Conservation (phyloP, 257 asterid genomes). For the Thymus mandschuricus region DNA sequence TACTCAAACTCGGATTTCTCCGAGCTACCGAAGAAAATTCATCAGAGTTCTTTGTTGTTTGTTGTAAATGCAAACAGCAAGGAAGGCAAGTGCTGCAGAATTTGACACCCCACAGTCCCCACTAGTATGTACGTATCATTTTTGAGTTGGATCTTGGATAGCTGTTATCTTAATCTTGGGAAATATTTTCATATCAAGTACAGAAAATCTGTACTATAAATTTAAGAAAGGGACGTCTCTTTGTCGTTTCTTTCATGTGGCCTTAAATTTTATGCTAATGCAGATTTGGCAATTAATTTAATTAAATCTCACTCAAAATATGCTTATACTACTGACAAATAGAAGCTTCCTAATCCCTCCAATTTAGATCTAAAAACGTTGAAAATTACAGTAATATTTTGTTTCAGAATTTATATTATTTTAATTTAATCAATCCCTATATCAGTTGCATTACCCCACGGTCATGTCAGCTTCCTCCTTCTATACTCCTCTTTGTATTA, state of each 20-base stretch:
- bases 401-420: background rate
- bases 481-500: constrained; percentile 5
- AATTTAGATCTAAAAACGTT: constrained; percentile 32
- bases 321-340: constrained; percentile 15
- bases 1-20: too few species aligned
- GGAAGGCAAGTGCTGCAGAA: background rate
- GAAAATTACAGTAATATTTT: background rate
- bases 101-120: too few species aligned
- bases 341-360: constrained; percentile 20
- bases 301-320: background rate
- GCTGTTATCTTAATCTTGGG: too few species aligned
- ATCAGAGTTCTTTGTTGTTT: background rate
- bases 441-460: constrained; percentile 31
- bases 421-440: constrained; percentile 26
- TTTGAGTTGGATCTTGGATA: background rate
- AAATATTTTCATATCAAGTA: background rate
- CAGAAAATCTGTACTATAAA: background rate
- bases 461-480: constrained; percentile 39
- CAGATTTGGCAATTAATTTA: background rate
- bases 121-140: background rate
- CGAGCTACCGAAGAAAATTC: too few species aligned
- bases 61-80: background rate
- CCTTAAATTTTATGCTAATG: too few species aligned
- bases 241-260: background rate
- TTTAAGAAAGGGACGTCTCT: background rate